A percentile compares a stretch with the other conserved stretches of the same genome.
Evolutionary conservation across 495 filamentous ascomycete genomes (phyloP).

Genomic region (Thermochaetoides thermophila): DNA sequence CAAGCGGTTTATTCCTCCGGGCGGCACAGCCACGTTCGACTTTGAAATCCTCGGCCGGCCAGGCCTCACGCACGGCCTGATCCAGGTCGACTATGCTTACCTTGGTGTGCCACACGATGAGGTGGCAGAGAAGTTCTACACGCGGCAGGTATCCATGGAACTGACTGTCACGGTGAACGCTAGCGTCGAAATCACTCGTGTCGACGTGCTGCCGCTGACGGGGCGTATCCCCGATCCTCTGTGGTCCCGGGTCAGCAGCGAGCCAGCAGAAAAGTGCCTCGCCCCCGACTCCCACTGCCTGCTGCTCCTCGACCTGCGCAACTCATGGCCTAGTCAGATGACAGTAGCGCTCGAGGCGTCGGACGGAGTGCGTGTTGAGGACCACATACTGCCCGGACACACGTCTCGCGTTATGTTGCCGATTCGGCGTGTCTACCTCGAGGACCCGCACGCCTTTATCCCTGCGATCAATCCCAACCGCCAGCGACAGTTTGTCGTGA

Average conservation of each 20-base stretch:
- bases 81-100: slow-evolving; percentile 73
- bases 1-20: slow-evolving; percentile 47
- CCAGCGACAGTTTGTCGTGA: slow-evolving; percentile 80
- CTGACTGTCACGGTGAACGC: slow-evolving; percentile 85
- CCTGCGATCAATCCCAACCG: slow-evolving; percentile 63
- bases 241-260: slow-evolving; percentile 21
- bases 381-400: slow-evolving; percentile 62
- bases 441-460: slow-evolving; percentile 62
- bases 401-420: slow-evolving; percentile 63
- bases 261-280: slow-evolving; percentile 6
- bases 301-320: slow-evolving; percentile 69
- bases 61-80: slow-evolving; percentile 62
- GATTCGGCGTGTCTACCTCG: slow-evolving; percentile 59
- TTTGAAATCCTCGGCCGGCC: slow-evolving; percentile 77
- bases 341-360: slow-evolving; percentile 37
- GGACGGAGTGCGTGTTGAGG: slow-evolving; percentile 23
- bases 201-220: slow-evolving; percentile 62
- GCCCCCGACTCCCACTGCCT: slow-evolving; percentile 54
- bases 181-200: slow-evolving; percentile 61
- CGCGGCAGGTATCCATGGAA: slow-evolving; percentile 66
- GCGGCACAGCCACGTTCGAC: slow-evolving; percentile 56
- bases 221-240: slow-evolving; percentile 33
- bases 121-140: slow-evolving; percentile 63
- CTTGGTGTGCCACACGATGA: slow-evolving; percentile 49
- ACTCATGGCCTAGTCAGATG: slow-evolving; percentile 71